These are phyloP conservation scores for Albugo candida DNA, from an alignment of 352 stramenopile genomes.

Conservation along the genomic window DNA sequence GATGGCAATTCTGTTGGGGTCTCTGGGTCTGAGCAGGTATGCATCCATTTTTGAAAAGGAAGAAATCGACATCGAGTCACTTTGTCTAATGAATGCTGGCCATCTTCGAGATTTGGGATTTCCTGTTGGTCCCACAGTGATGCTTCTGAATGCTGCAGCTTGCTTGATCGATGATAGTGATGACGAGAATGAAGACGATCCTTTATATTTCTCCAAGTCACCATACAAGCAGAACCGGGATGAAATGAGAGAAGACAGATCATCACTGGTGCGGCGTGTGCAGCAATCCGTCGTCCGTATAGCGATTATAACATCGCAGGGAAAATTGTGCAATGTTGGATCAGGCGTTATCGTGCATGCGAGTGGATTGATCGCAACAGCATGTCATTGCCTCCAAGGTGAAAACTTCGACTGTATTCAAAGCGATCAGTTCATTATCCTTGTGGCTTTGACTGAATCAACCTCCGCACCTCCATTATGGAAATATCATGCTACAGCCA, in stretches of 20 bases:
- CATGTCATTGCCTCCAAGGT: conserved; percentile 55
- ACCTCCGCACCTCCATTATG: conserved; percentile 56
- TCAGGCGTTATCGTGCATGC: conserved; percentile 77
- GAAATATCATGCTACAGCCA: conserved; percentile 68
- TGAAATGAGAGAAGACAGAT: conserved; percentile 72
- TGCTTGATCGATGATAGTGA: conserved; percentile 69
- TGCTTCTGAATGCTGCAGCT: conserved; percentile 62
- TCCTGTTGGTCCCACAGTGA: conserved; percentile 66
- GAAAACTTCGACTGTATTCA: conserved; percentile 79
- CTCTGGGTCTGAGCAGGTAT: conserved; percentile 67
- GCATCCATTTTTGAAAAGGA: conserved; percentile 65
- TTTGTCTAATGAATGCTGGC: conserved; percentile 77
- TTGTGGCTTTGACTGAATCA: conserved; percentile 67
- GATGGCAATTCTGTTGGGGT: conserved; percentile 61
- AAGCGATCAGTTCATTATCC: conserved; percentile 74
- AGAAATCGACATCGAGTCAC: conserved; percentile 75
- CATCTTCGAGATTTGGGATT: conserved; percentile 69
- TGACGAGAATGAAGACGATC: conserved; percentile 41
- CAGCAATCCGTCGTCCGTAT: conserved; percentile 74
- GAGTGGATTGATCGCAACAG: conserved; percentile 52
- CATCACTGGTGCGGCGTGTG: conserved; percentile 58
- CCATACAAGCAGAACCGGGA: conserved; percentile 58
- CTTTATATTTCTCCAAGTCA: conserved; percentile 1
- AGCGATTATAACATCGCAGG: conserved; percentile 66
- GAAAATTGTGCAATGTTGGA: conserved; percentile 68